Percentiles rank a stretch among this genome's conserved stretches.
Conservation (phyloP, 2,329 filamentous ascomycete species). For the Claviceps paspali region DNA sequence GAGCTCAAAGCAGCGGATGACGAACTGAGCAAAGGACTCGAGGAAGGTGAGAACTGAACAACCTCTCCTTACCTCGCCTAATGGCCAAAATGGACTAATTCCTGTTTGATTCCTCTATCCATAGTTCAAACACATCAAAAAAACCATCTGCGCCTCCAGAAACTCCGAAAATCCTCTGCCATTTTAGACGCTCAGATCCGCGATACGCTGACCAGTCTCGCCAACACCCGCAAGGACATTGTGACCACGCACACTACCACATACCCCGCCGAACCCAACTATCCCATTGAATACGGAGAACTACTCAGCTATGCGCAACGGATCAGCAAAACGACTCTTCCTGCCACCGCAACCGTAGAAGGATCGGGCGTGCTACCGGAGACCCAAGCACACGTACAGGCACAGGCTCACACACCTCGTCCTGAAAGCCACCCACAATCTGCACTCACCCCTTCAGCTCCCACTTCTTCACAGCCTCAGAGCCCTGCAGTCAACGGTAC, state of each 20-base stretch:
- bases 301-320: slow-evolving; percentile 64
- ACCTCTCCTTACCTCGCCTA: background rate
- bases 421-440: slow-evolving; percentile 16
- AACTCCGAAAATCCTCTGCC: slow-evolving; percentile 50
- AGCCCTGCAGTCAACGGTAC: slow-evolving; percentile 20
- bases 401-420: slow-evolving; percentile 8
- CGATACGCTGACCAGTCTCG: slow-evolving; percentile 52
- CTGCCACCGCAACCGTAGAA: slow-evolving; percentile 40
- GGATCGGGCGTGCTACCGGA: slow-evolving; percentile 17
- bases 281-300: slow-evolving; percentile 52
- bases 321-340: slow-evolving; percentile 67
- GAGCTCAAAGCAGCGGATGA: slow-evolving; percentile 58
- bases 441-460: slow-evolving; percentile 17
- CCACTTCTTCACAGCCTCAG: slow-evolving; percentile 19
- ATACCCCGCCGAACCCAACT: slow-evolving; percentile 34
- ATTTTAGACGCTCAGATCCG: slow-evolving; percentile 59
- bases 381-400: slow-evolving; percentile 10
- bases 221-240: slow-evolving; percentile 58
- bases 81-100: background rate
- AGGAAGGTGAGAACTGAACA: slow-evolving; percentile 35
- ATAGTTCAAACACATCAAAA: slow-evolving; percentile 59
- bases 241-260: slow-evolving; percentile 44
- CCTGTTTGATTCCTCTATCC: no score
- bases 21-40: slow-evolving; percentile 49
- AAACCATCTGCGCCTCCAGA: slow-evolving; percentile 53